Base-by-base conservation (phyloP, 208 protist genomes). In the Trypanosomatidae sp. region DNA sequence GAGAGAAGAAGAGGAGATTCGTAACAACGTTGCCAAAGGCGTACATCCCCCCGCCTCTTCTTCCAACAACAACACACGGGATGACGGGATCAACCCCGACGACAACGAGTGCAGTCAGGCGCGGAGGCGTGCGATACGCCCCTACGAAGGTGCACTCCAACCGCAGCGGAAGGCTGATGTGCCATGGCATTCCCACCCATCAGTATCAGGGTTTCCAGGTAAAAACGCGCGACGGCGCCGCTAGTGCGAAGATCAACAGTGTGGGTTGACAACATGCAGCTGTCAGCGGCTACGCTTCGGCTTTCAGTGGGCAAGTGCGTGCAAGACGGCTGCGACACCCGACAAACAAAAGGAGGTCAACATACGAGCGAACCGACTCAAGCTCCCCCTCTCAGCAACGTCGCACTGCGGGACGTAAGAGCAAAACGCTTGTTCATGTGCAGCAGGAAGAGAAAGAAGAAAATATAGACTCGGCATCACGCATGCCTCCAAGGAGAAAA, bases 81-180 rank as follows among this genome's bases (percentile, higher is more conserved):
- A 43, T 66, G 43, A 47, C n/a, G n/a, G 7, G 17, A 41, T 9
- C 7, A 44, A 44, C 60, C 22, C 7, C n/a, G 28, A 52, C 41
- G 4, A 49, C 36, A 50, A 67, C n/a, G 44, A 67, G 62, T 13
- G 70, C 17, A 49, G 43, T 33, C n/a, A 25, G 59, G 28, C 1
- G 30, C 25, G 5, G 33, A 53, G 17, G 19, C 22, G 70, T 43
- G 60, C 30, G 25, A 58, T 46, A 65, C 12, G 30, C 5, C 3
- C 50, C 30, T 46, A 13, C n/a, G 1, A 46, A 78, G 52, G 13
- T 67, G 52, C 56, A 56, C 56, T 19, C 59, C 17, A 49, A 75
- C 33, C 10, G 13, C 59, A 69, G 64, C 28, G 53, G 10, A 33
- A 30, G 60, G 5, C 39, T 47, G 17, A 65, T 44, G 39, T 39